Conservation (phyloP, 345 rosid species). For the Eucalyptus pumila region DNA sequence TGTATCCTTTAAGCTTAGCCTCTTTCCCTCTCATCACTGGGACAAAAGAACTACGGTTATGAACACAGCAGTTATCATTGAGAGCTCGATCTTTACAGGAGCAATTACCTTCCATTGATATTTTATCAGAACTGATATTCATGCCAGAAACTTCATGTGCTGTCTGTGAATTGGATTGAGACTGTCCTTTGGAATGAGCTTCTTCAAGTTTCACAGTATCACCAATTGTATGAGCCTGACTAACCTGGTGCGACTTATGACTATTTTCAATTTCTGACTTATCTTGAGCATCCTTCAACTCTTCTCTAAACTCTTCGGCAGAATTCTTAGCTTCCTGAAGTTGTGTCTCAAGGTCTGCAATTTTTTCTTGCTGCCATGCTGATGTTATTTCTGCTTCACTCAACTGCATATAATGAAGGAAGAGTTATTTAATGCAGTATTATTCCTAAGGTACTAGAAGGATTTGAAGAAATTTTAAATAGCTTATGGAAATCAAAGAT, state of each 20-base stretch:
- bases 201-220: constrained; percentile 1
- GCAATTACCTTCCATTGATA: constrained; percentile 16
- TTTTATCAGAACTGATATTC: background rate
- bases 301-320: constrained; percentile 72
- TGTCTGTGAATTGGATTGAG: constrained; percentile 13
- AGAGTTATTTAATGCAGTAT: background rate
- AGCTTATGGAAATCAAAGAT: background rate
- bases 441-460: background rate
- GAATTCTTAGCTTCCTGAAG: constrained; percentile 85
- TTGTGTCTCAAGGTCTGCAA: constrained; percentile 85
- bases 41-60: constrained; percentile 54
- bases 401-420: constrained; percentile 21
- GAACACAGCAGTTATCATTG: constrained; percentile 1
- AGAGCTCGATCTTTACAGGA: background rate
- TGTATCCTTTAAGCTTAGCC: constrained; percentile 24
- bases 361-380: constrained; percentile 37
- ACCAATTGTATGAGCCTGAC: background rate
- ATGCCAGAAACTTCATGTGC: constrained; percentile 12
- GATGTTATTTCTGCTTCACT: constrained; percentile 54
- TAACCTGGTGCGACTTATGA: constrained; percentile 6
- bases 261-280: constrained; percentile 37
- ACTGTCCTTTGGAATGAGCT: background rate
- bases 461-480: background rate
- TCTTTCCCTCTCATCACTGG: constrained; percentile 53
- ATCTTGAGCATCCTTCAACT: constrained; percentile 47